phyloP scores from a whole-genome alignment of 208 protist genomes.

The Tritrichomonas musculus region DNA sequence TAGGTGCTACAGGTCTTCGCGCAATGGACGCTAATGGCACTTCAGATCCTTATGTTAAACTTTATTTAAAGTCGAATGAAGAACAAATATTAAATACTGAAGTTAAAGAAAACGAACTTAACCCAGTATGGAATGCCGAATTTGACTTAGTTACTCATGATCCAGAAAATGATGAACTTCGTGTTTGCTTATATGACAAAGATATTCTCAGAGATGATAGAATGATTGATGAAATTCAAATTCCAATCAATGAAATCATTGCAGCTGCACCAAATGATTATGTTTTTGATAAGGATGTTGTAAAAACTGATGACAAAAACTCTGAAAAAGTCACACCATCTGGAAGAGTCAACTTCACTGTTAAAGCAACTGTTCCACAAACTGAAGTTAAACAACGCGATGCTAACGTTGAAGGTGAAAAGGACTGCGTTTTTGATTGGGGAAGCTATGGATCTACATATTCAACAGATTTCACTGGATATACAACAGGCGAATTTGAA shows the following conservation, averaged over 20 bases:
- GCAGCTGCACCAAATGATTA: no score
- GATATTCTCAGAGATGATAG: no score
- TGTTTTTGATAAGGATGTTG: no score
- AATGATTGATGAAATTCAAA: not conserved
- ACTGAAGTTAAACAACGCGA: no score
- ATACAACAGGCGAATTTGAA: not conserved
- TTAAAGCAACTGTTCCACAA: no score
- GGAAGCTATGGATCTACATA: not conserved
- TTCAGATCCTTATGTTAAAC: not conserved
- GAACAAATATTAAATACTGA: not conserved
- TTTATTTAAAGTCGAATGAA: not conserved
- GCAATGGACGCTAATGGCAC: not conserved
- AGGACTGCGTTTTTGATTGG: not conserved
- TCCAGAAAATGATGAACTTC: no score
- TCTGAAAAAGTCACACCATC: not conserved
- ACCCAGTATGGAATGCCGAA: not conserved
- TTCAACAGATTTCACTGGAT: not conserved
- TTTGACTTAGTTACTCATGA: not conserved
- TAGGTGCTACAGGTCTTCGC: not conserved
- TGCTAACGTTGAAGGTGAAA: no score
- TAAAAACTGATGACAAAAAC: no score
- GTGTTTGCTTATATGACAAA: no score
- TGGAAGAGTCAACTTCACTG: no score
- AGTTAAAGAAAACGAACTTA: not conserved
- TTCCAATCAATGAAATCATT: no score